Conservation (phyloP, 768 basidiomycete genomes). For the Termitomyces bulborhizus region DNA sequence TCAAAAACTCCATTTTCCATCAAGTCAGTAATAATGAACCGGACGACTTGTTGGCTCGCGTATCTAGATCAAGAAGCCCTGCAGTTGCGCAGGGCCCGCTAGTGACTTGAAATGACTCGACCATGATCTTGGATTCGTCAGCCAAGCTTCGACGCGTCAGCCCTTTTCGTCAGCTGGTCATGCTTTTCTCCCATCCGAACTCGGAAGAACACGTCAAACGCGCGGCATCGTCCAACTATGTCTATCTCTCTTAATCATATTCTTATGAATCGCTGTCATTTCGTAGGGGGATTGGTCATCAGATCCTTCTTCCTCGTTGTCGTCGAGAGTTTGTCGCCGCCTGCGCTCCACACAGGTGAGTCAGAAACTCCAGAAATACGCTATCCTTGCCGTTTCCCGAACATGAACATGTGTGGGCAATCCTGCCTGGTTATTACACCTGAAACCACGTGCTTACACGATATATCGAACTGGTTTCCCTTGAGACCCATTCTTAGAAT, state of each 20-base stretch:
- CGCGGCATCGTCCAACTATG: background rate
- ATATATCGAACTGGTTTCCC: constrained; percentile 1
- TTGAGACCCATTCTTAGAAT: background rate
- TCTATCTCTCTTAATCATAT: background rate
- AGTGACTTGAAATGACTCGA: constrained; percentile 2
- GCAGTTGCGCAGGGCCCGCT: no score
- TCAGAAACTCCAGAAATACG: background rate
- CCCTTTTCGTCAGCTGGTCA: background rate
- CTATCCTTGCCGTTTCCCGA: no score
- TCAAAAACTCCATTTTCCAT: background rate
- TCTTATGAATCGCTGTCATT: background rate
- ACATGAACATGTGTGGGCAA: background rate
- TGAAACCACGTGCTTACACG: background rate
- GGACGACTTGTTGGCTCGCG: background rate
- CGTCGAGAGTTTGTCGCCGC: background rate
- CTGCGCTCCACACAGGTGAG: background rate
- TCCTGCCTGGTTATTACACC: background rate
- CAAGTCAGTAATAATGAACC: background rate
- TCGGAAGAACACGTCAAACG: constrained; percentile 1
- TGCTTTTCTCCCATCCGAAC: background rate
- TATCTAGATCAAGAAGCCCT: background rate
- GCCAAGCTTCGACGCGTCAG: background rate
- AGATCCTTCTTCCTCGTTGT: background rate
- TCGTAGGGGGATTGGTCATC: background rate
- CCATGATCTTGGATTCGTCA: background rate